A percentile compares a stretch with the other conserved stretches of the same genome.
Evolutionary conservation across 2,329 filamentous ascomycete genomes (phyloP).

Genomic region (Colletotrichum sp.): DNA sequence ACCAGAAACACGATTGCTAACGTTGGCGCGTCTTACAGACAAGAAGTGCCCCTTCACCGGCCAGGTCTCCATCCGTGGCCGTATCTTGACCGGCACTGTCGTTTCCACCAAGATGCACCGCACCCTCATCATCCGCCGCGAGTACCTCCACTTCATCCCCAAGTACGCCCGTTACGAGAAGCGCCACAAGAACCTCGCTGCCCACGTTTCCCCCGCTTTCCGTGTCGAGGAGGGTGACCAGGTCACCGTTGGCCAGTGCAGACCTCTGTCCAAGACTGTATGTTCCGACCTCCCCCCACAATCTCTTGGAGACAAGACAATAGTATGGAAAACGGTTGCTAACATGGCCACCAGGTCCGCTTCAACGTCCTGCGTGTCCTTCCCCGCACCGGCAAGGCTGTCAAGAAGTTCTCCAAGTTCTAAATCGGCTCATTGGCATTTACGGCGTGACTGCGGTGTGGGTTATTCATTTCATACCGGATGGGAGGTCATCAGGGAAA

Average conservation of each 20-base stretch:
- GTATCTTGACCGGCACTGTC: slow-evolving; percentile 99
- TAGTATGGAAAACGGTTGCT: background rate
- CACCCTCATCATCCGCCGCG: slow-evolving; percentile 98
- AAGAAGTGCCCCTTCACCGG: slow-evolving; percentile 99
- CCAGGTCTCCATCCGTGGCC: slow-evolving; percentile 98
- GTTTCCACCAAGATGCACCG: slow-evolving; percentile 99
- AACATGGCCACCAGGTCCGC: slow-evolving; percentile 70
- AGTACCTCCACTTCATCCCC: slow-evolving; percentile 99
- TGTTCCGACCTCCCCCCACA: slow-evolving; percentile 44
- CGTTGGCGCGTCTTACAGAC: slow-evolving; percentile 62
- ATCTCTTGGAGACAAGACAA: background rate
- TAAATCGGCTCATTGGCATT: slow-evolving; percentile 69
- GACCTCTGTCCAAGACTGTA: slow-evolving; percentile 99
- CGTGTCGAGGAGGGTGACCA: slow-evolving; percentile 99
- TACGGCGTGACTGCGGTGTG: slow-evolving; percentile 55
- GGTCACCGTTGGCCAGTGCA: slow-evolving; percentile 99
- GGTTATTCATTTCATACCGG: slow-evolving; percentile 39
- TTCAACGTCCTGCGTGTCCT: slow-evolving; percentile 99
- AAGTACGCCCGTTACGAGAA: slow-evolving; percentile 99
- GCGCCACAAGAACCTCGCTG: slow-evolving; percentile 99
- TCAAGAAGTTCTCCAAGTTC: slow-evolving; percentile 99
- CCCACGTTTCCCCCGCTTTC: slow-evolving; percentile 99
- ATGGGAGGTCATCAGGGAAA: slow-evolving; percentile 26
- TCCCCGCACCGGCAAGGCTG: slow-evolving; percentile 93
- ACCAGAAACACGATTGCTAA: slow-evolving; percentile 6